Conservation (phyloP, 192 early-diverging fungal genomes). For the Podila clonocystis region DNA sequence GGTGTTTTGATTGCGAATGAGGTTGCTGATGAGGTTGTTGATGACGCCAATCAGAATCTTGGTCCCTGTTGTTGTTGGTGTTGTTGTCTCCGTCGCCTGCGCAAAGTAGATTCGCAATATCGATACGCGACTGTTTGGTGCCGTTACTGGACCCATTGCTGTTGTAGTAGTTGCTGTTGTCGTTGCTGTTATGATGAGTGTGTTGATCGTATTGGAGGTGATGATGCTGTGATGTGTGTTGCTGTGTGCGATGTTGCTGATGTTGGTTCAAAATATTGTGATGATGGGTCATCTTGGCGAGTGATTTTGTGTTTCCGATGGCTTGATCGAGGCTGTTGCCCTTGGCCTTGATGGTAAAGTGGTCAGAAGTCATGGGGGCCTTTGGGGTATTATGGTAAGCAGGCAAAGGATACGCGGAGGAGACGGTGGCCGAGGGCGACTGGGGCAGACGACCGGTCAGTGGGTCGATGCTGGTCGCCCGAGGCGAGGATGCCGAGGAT, state of each 20-base stretch:
- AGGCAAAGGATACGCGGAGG: background rate
- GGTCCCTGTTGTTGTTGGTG: background rate
- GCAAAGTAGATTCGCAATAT: slow-evolving; percentile 40
- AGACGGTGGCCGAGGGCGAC: slow-evolving; percentile 15
- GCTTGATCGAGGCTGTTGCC: slow-evolving; percentile 2
- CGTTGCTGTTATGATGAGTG: background rate
- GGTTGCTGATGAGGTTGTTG: slow-evolving; percentile 1
- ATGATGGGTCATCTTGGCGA: background rate
- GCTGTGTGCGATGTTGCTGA: background rate
- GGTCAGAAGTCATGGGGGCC: slow-evolving; percentile 8
- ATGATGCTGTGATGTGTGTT: background rate
- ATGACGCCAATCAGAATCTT: background rate
- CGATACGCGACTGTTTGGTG: slow-evolving; percentile 31
- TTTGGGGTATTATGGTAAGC: slow-evolving; percentile 5
- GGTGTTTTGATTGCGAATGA: background rate
- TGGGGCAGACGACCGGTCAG: slow-evolving; percentile 9
- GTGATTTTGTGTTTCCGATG: slow-evolving; percentile 1
- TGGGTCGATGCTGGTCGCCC: slow-evolving; percentile 35
- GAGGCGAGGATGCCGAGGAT: slow-evolving; percentile 35
- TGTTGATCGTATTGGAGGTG: slow-evolving; percentile 6
- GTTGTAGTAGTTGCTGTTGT: background rate
- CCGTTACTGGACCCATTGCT: background rate
- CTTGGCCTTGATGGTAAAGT: slow-evolving; percentile 9
- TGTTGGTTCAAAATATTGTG: background rate
- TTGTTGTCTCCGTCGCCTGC: background rate